A percentile compares a stretch with the other conserved stretches of the same genome.
Evolutionary conservation across 2,329 filamentous ascomycete species (phyloP).

Genomic region (Endoconidiophora polonica): DNA sequence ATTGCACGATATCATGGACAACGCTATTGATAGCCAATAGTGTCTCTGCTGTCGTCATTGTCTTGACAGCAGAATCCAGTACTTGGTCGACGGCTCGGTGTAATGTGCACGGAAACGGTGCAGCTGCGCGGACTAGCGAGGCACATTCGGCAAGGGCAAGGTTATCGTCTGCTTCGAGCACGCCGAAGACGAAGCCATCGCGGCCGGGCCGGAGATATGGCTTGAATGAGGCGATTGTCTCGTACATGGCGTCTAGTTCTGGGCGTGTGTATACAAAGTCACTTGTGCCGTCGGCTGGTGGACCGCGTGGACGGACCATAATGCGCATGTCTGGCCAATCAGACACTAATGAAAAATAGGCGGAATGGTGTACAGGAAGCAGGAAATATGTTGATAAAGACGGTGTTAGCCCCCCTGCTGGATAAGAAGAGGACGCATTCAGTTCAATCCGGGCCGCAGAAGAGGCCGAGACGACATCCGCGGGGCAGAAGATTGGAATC

Average conservation of each 20-base stretch:
- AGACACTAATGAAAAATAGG: neutral
- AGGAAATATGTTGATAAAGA: neutral
- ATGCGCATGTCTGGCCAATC: conserved; percentile 23
- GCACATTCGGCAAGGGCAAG: neutral
- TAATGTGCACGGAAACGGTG: conserved; percentile 31
- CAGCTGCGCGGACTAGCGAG: conserved; percentile 25
- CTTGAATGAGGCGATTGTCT: conserved; percentile 19
- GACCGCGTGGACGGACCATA: conserved; percentile 37
- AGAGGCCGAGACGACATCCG: too few relatives aligned
- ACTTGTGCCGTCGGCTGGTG: conserved; percentile 9
- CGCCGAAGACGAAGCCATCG: neutral
- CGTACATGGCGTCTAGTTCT: conserved; percentile 27
- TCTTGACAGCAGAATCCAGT: conserved; percentile 17
- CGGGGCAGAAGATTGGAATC: too few relatives aligned
- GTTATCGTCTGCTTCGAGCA: neutral
- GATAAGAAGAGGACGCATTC: too few relatives aligned
- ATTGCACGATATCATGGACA: conserved; percentile 22
- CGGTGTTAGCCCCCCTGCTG: neutral
- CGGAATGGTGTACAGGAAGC: neutral
- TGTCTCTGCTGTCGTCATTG: conserved; percentile 4
- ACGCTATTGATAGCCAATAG: conserved; percentile 15
- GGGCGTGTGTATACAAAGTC: conserved; percentile 11
- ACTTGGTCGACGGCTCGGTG: conserved; percentile 40
- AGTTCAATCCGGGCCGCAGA: too few relatives aligned
- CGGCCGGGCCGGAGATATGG: conserved; percentile 19